Conservation (phyloP, 305 asterid genomes). For the Solanum aculeatissimum region DNA sequence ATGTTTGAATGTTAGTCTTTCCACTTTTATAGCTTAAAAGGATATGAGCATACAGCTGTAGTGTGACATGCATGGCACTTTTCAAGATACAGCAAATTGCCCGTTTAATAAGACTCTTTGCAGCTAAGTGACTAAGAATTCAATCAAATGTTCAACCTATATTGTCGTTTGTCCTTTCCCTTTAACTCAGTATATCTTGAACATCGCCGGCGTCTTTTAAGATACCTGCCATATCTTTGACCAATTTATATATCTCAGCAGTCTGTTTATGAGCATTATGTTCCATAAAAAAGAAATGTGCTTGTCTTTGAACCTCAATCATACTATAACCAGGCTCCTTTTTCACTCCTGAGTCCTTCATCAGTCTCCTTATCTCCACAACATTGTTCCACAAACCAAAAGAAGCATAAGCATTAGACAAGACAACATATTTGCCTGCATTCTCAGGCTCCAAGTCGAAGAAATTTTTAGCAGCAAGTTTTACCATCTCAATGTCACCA, state of each 20-base stretch:
- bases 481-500: constrained; percentile 59
- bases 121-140: background rate
- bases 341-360: constrained; percentile 73
- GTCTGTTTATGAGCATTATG: constrained; percentile 63
- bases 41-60: background rate
- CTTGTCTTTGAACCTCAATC: constrained; percentile 73
- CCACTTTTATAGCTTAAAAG: background rate
- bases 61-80: background rate
- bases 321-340: constrained; percentile 90
- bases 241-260: constrained; percentile 32
- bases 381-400: constrained; percentile 86
- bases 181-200: constrained; percentile 27
- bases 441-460: constrained; percentile 74
- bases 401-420: constrained; percentile 78
- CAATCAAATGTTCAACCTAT: background rate
- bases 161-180: background rate
- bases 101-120: background rate
- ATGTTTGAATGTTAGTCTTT: background rate
- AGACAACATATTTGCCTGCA: constrained; percentile 76
- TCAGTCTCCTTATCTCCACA: constrained; percentile 55
- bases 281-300: constrained; percentile 72
- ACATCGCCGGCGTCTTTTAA: constrained; percentile 39
- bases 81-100: background rate
- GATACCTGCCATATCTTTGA: constrained; percentile 35
- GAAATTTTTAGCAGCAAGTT: constrained; percentile 67